Evolutionary conservation across 2,329 filamentous ascomycete genomes (phyloP).

Genomic region (Neonectria sp.): DNA sequence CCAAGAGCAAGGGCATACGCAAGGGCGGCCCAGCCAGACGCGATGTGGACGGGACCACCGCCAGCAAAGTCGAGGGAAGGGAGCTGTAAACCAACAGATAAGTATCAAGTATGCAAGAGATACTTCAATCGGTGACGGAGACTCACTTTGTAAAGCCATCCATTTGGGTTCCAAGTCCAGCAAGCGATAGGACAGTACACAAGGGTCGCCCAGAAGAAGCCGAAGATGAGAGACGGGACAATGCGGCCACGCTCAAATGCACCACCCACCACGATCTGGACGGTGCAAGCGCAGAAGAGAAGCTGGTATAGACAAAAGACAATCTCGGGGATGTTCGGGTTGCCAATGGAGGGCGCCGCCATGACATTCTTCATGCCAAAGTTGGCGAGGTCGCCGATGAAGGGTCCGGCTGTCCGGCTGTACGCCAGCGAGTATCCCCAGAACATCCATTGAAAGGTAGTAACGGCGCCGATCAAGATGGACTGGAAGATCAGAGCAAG

Average conservation of each 20-base stretch:
- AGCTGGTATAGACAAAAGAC: constrained; percentile 50
- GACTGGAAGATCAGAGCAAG: constrained; percentile 63
- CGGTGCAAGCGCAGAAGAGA: constrained; percentile 45
- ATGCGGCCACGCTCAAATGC: constrained; percentile 55
- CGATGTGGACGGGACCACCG: constrained; percentile 75
- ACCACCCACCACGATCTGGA: constrained; percentile 56
- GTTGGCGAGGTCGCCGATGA: constrained; percentile 53
- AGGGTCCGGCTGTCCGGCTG: constrained; percentile 50
- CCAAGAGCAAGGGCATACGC: constrained; percentile 75
- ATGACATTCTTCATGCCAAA: constrained; percentile 53
- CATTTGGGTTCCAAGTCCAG: constrained; percentile 77
- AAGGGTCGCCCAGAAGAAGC: constrained; percentile 74
- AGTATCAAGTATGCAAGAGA: not conserved
- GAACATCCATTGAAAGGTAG: constrained; percentile 62
- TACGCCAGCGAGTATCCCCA: constrained; percentile 62
- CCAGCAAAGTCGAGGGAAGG: constrained; percentile 69
- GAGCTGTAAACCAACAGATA: constrained; percentile 6
- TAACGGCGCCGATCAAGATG: constrained; percentile 60
- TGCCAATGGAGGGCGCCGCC: constrained; percentile 51
- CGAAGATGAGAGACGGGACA: constrained; percentile 70
- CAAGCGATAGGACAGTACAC: constrained; percentile 74
- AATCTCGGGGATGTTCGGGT: constrained; percentile 53
- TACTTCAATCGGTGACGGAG: constrained; percentile 38
- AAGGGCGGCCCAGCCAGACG: constrained; percentile 72
- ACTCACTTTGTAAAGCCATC: constrained; percentile 74